Base-by-base conservation (phyloP, 2,329 filamentous ascomycete genomes). In the Talaromyces sp. region DNA sequence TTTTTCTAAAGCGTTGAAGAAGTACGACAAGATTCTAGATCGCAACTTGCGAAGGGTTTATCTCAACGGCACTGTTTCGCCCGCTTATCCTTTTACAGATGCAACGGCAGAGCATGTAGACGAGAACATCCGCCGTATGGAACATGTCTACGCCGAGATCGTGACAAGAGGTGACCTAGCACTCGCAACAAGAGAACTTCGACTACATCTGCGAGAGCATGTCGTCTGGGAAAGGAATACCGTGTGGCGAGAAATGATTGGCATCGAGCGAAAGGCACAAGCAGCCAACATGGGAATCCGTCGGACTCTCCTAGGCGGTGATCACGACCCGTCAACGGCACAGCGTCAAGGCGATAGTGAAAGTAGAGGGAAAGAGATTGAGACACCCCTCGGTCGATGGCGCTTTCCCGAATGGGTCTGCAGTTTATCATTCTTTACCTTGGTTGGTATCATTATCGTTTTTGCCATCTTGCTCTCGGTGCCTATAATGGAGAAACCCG, bases 171-270 rank as follows among this genome's bases (percentile, higher is more conserved):
- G 93, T 35, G 92, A 99, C 73, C 79, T 90, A 3, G 83, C 85
- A 6, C 81, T 90, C 13, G 93, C 95, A 4, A 91, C 89, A 72
- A 89, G 91, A 70, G 95, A 98, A 74, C 83, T 99, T 65, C 87
- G 95, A 62, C 87, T 97, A 35, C 93, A 99, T 74, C 85, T 99
- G 31, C 85, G 95, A 65, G 96, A 99, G 79, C 95, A 99, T 77
- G 93, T 99, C 22, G 94, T 98, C 0, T 99, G 95, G 96, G 96
- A 99, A 77, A 87, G 95, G 65, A 99, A 99, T 75, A 99, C 95
- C 0, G 95, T 99, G 19, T 99, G 95, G 95, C 85, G 96, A 79
- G 95, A 99, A 72, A 95, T 99, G 87, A 99, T 99, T 75, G 95
- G 94, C 62, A 94, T 99, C 70, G 96, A 99, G 81, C 86, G 95